Evolutionary conservation across 345 rosid species (phyloP).

Genomic region (Camelina sativa): DNA sequence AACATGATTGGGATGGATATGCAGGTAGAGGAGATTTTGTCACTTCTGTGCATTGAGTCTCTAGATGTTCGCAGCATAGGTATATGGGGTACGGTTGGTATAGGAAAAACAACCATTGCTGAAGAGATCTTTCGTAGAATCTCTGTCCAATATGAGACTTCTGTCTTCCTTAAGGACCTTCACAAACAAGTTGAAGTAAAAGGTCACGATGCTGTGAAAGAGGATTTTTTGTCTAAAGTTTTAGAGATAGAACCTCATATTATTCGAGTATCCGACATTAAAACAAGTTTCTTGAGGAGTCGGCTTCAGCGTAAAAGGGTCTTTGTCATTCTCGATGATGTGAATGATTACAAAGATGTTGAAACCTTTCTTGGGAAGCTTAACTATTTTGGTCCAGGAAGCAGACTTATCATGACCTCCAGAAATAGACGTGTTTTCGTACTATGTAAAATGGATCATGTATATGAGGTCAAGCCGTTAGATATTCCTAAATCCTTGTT

Average conservation of each 20-base stretch:
- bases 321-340: slow-evolving; percentile 43
- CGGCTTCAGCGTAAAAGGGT: slow-evolving; percentile 33
- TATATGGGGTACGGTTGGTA: slow-evolving; percentile 54
- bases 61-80: slow-evolving; percentile 45
- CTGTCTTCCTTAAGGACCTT: slow-evolving; percentile 48
- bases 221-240: slow-evolving; percentile 17
- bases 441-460: slow-evolving; percentile 26
- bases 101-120: slow-evolving; percentile 62
- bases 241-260: slow-evolving; percentile 27
- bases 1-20: slow-evolving; percentile 39
- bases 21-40: slow-evolving; percentile 32
- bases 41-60: slow-evolving; percentile 20
- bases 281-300: slow-evolving; percentile 26
- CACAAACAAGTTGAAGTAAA: slow-evolving; percentile 20
- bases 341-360: slow-evolving; percentile 33
- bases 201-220: slow-evolving; percentile 28
- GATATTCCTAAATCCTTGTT: slow-evolving; percentile 3
- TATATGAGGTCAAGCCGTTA: slow-evolving; percentile 43
- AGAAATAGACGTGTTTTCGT: slow-evolving; percentile 34
- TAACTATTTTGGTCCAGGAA: slow-evolving; percentile 40
- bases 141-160: slow-evolving; percentile 46
- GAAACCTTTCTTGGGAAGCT: slow-evolving; percentile 21
- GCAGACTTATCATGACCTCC: slow-evolving; percentile 40
- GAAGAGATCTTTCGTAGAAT: slow-evolving; percentile 43
- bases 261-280: neutral